phyloP scores from a whole-genome alignment of 805 yeast species.

The Deakozyma indianensis region DNA sequence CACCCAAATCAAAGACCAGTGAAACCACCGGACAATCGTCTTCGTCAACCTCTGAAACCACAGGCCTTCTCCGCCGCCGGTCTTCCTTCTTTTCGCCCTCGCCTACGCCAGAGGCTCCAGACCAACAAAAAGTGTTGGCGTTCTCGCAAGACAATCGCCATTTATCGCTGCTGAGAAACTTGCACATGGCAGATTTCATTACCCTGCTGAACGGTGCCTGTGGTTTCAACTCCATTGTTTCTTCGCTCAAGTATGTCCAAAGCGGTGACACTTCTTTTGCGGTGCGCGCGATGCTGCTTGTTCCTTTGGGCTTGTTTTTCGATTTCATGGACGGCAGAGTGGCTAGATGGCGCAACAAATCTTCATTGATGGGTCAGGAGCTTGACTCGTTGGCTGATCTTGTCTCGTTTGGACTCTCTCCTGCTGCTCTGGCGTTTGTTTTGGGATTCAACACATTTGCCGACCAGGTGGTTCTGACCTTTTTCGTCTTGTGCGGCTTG shows the following conservation, averaged over 20 bases:
- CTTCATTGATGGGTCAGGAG: constrained; percentile 93
- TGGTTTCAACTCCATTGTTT: constrained; percentile 81
- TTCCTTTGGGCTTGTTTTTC: constrained; percentile 82
- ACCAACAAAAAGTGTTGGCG: constrained; percentile 41
- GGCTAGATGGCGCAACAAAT: constrained; percentile 83
- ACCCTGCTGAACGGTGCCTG: constrained; percentile 88
- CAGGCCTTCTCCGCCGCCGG: constrained; percentile 13
- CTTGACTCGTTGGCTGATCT: constrained; percentile 93
- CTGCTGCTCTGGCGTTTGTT: constrained; percentile 83
- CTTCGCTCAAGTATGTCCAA: constrained; percentile 67
- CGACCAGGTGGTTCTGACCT: constrained; percentile 63
- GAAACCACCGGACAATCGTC: neutral
- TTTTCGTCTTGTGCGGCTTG: constrained; percentile 85
- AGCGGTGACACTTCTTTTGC: constrained; percentile 43
- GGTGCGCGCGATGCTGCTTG: constrained; percentile 84
- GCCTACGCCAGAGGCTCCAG: constrained; percentile 24
- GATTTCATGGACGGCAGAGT: constrained; percentile 97
- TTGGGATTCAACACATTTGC: constrained; percentile 77
- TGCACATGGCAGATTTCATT: constrained; percentile 93
- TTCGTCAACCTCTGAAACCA: neutral
- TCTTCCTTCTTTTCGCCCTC: constrained; percentile 23
- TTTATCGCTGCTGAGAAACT: constrained; percentile 54
- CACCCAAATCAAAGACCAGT: neutral
- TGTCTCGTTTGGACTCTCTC: constrained; percentile 89
- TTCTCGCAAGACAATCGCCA: constrained; percentile 77